A percentile compares a stretch with the other conserved stretches of the same genome.
Evolutionary conservation across 2,329 filamentous ascomycete species (phyloP).

Genomic region (Fusarium austroafricanum): DNA sequence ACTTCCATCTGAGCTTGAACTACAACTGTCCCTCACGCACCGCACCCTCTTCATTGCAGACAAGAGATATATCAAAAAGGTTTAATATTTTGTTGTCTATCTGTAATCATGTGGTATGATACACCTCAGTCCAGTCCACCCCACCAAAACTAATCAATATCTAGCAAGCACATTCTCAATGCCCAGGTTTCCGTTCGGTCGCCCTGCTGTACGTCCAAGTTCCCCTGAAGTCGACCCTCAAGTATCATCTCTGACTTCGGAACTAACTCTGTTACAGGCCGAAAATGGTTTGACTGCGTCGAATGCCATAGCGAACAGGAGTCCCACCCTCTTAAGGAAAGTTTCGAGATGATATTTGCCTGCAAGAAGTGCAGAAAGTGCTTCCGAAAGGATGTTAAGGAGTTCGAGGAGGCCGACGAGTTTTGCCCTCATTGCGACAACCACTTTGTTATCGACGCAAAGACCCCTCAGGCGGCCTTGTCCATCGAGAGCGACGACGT

Average conservation of each 20-base stretch:
- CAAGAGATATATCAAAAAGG: not conserved
- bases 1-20: constrained; percentile 12
- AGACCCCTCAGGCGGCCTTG: constrained; percentile 83
- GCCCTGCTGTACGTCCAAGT: constrained; percentile 80
- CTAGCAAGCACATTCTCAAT: constrained; percentile 97
- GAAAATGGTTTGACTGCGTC: constrained; percentile 99
- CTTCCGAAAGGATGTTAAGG: constrained; percentile 91
- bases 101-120: constrained; percentile 54
- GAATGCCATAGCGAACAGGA: constrained; percentile 91
- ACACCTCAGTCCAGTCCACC: not conserved
- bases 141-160: constrained; percentile 13
- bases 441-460: constrained; percentile 93
- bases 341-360: constrained; percentile 89
- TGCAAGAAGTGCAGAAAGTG: constrained; percentile 99
- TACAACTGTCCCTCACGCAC: constrained; percentile 3
- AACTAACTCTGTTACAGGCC: constrained; percentile 64
- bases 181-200: constrained; percentile 96
- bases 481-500: constrained; percentile 93
- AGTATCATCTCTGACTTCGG: not conserved
- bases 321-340: constrained; percentile 79
- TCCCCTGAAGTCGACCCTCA: not conserved
- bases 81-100: not conserved
- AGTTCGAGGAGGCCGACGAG: constrained; percentile 97
- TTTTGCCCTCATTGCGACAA: constrained; percentile 99
- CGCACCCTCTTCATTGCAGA: not conserved